phyloP scores from a whole-genome alignment of 768 basidiomycete species.

The Lactarius deliciosus region DNA sequence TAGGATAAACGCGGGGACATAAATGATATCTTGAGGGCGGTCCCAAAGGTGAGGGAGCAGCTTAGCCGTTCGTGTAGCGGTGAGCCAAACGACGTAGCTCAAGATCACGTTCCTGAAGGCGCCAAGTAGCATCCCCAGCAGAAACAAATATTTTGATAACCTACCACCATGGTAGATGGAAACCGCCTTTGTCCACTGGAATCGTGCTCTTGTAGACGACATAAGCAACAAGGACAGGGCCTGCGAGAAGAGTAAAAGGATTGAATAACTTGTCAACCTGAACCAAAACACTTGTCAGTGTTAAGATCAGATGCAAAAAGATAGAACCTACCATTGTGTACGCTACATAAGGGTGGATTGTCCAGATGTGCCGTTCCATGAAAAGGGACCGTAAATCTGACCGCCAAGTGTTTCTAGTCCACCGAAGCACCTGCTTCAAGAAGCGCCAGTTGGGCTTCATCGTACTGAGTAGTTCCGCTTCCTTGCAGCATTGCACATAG shows the following conservation, averaged over 20 bases:
- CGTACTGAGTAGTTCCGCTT: conserved; percentile 83
- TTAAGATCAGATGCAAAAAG: conserved; percentile 11
- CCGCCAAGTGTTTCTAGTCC: conserved; percentile 95
- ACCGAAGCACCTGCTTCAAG: conserved; percentile 88
- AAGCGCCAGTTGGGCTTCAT: conserved; percentile 99
- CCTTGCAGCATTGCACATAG: conserved; percentile 86
- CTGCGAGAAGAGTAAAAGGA: conserved; percentile 82
- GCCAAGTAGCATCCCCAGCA: not conserved
- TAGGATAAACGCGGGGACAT: conserved; percentile 64
- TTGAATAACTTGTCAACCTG: conserved; percentile 86
- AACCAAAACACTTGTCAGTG: conserved; percentile 18
- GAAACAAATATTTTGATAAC: conserved; percentile 33
- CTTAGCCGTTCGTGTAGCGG: conserved; percentile 73
- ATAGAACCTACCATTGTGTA: conserved; percentile 71
- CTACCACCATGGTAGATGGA: conserved; percentile 81
- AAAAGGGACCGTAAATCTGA: conserved; percentile 87
- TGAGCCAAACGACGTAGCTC: conserved; percentile 69
- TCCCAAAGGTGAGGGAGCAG: conserved; percentile 61
- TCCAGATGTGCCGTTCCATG: conserved; percentile 87
- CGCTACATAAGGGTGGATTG: conserved; percentile 76
- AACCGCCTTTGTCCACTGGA: conserved; percentile 63
- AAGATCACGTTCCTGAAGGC: conserved; percentile 60
- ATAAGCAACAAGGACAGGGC: conserved; percentile 74
- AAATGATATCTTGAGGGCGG: conserved; percentile 56
- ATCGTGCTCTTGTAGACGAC: conserved; percentile 80